A percentile compares a stretch with the other conserved stretches of the same genome.
Evolutionary conservation across 1,284 basidiomycete genomes (phyloP).

Genomic region (Xerocomus nothofagi): DNA sequence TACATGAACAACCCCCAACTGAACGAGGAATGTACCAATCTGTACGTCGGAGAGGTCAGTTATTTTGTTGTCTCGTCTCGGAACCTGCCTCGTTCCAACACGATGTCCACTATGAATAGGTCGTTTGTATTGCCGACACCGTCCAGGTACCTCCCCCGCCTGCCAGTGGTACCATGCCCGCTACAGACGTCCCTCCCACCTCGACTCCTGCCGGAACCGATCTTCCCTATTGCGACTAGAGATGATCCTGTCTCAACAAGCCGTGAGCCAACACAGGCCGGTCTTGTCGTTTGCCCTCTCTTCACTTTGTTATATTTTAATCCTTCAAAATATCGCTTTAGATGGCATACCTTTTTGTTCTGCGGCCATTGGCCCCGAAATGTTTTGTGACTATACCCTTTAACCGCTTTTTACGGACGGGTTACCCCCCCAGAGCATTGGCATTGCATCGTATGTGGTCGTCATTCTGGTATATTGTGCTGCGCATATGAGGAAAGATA

Average conservation of each 20-base stretch:
- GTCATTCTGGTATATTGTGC: slow-evolving; percentile 29
- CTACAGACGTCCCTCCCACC: slow-evolving; percentile 37
- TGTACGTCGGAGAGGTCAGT: slow-evolving; percentile 65
- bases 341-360: slow-evolving; percentile 1
- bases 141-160: slow-evolving; percentile 45
- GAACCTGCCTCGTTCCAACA: neutral
- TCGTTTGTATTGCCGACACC: slow-evolving; percentile 46
- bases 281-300: slow-evolving; percentile 25
- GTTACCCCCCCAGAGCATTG: slow-evolving; percentile 9
- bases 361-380: neutral
- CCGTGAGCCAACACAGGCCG: slow-evolving; percentile 26
- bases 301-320: neutral
- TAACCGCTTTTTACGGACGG: slow-evolving; percentile 5
- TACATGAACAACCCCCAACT: slow-evolving; percentile 70
- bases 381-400: slow-evolving; percentile 31
- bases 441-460: slow-evolving; percentile 24
- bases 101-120: slow-evolving; percentile 37
- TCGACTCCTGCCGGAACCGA: slow-evolving; percentile 37
- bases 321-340: slow-evolving; percentile 1
- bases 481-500: slow-evolving; percentile 23
- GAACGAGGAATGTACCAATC: slow-evolving; percentile 53
- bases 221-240: slow-evolving; percentile 61
- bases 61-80: neutral
- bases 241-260: slow-evolving; percentile 4
- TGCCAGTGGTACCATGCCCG: slow-evolving; percentile 33